Percentiles rank a stretch among this genome's conserved stretches.
These are phyloP conservation scores for Spinellus fusiger DNA, from an alignment of 192 early-diverging fungal genomes.

Conservation along the genomic window DNA sequence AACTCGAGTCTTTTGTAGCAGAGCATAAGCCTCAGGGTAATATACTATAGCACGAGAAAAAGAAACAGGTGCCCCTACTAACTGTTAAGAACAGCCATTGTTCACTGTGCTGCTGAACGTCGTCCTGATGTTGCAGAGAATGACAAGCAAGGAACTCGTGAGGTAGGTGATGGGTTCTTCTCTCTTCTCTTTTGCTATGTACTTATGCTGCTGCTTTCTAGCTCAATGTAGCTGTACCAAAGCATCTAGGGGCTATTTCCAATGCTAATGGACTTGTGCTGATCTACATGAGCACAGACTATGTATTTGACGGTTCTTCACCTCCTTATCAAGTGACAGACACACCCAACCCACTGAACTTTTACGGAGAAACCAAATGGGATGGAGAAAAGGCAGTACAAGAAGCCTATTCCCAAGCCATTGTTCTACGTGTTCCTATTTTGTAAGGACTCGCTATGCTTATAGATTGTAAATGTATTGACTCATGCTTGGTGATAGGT, in stretches of 20 bases:
- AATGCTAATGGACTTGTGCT: slow-evolving; percentile 48
- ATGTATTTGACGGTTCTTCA: slow-evolving; percentile 85
- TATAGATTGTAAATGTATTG: neutral
- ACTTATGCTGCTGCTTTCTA: slow-evolving; percentile 3
- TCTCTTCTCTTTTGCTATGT: neutral
- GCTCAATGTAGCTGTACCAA: slow-evolving; percentile 67
- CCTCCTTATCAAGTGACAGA: slow-evolving; percentile 73
- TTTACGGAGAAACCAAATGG: slow-evolving; percentile 79
- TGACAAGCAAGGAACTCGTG: slow-evolving; percentile 47
- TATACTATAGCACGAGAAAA: neutral
- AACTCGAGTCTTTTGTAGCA: slow-evolving; percentile 47
- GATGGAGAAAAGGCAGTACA: slow-evolving; percentile 64
- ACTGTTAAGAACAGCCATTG: slow-evolving; percentile 39
- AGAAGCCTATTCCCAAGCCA: slow-evolving; percentile 45
- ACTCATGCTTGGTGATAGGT: slow-evolving; percentile 19
- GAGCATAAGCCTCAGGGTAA: slow-evolving; percentile 51
- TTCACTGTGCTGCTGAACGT: slow-evolving; percentile 84
- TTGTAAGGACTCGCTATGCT: slow-evolving; percentile 37
- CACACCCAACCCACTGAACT: slow-evolving; percentile 71
- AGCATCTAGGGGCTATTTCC: slow-evolving; percentile 46
- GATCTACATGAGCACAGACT: slow-evolving; percentile 86
- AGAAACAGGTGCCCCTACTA: neutral
- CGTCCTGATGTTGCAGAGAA: slow-evolving; percentile 76
- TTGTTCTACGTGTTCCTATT: slow-evolving; percentile 76
- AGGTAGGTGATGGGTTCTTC: slow-evolving; percentile 26